Evolutionary conservation across 2,329 filamentous ascomycete species (phyloP).

Genomic region (Pseudofabraea citricarpa): DNA sequence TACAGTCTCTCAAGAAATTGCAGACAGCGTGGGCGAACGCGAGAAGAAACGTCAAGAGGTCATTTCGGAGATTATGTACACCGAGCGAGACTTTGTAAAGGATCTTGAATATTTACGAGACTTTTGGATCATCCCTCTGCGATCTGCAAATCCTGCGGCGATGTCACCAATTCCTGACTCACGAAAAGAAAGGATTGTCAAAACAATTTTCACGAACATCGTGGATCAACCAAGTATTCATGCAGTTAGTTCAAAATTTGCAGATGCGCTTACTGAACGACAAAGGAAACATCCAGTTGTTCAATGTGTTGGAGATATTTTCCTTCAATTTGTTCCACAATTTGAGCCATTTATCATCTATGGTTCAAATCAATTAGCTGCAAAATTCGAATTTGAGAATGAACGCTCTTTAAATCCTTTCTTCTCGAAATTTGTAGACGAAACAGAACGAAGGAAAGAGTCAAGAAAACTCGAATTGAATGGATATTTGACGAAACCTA

Average conservation of each 20-base stretch:
- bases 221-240: conserved; percentile 80
- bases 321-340: conserved; percentile 83
- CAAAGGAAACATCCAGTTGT: conserved; percentile 92
- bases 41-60: conserved; percentile 98
- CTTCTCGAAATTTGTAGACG: conserved; percentile 90
- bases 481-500: conserved; percentile 96
- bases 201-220: conserved; percentile 93
- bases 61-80: conserved; percentile 98
- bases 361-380: conserved; percentile 91
- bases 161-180: conserved; percentile 90
- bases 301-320: conserved; percentile 86
- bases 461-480: conserved; percentile 96
- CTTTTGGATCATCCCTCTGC: conserved; percentile 95
- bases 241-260: conserved; percentile 82
- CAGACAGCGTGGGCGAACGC: conserved; percentile 80
- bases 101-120: conserved; percentile 95
- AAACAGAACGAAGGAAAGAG: conserved; percentile 93
- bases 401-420: conserved; percentile 81
- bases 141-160: conserved; percentile 60
- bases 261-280: conserved; percentile 79
- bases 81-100: conserved; percentile 97
- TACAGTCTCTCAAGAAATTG: conserved; percentile 90
- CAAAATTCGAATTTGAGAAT: conserved; percentile 97
- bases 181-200: conserved; percentile 83
- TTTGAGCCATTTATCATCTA: conserved; percentile 97